Evolutionary conservation across 257 asterid species (phyloP), one percentile per base, ranked within the genome.

Genomic region (Lycium ferocissimum): DNA sequence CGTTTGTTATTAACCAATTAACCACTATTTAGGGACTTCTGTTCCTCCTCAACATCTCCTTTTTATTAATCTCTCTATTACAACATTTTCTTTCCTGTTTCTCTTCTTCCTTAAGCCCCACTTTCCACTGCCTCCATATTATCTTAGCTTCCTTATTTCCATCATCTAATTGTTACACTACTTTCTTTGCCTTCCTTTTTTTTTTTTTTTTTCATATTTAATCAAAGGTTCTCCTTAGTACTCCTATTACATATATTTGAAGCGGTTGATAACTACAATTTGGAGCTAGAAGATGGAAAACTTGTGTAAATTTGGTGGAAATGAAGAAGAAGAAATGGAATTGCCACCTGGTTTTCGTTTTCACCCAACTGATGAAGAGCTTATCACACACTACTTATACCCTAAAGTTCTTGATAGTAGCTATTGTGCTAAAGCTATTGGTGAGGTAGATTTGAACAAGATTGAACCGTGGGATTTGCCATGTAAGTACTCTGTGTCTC

Each of bases 391-490:
- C 67, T 94, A 94, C 13, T 85, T 95, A 37, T 79, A 88, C 1
- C 91, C 87, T 47, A 94, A 95, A 57, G 95, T 87, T 43, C 26
- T 81, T 12, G 97, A 95, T 61, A n/a, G 57, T 72, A 58, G 58
- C 5, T 92, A 93, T 18, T 73, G 83, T 26, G 85, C 94, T 17
- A 65, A 85, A 12, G 97, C 96, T 35, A 91, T 95, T 75, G 97
- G 94, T 0, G 98, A 94, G 54, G 98, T 92, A 2, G 97, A 95
- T 84, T 92, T 95, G 89, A 95, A 95, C 90, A 91, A 91, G 89
- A 92, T 93, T 43, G 99, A 95, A 86, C 98, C 99, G 7, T 95
- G 98, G 98, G 97, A 95, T 26, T 87, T 95, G 86, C 99, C 98
- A 45, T 90, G 98, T 95, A 85, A 89, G 94, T 87, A 79, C 9